Conservation (phyloP, 1,284 basidiomycete genomes). For the Coniferiporia sulphurascens region DNA sequence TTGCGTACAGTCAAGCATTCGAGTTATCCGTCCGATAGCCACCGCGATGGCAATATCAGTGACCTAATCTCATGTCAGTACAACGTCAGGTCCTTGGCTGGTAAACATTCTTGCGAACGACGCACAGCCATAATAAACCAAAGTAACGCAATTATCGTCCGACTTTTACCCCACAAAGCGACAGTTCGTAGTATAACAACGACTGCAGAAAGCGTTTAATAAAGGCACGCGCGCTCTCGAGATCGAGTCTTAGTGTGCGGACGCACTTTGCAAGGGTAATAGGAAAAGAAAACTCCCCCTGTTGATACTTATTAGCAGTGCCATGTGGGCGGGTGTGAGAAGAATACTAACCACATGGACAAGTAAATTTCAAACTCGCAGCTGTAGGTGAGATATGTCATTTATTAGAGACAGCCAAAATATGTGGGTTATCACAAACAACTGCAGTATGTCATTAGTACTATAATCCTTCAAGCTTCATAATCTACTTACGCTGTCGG, state of each 20-base stretch:
- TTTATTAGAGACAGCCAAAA: not conserved
- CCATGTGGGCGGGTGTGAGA: not conserved
- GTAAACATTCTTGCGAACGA: not conserved
- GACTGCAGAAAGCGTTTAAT: not conserved
- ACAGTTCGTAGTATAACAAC: slow-evolving; percentile 1
- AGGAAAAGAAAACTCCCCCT: slow-evolving; percentile 5
- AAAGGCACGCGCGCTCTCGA: no score
- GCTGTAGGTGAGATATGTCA: not conserved
- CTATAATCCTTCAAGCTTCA: not conserved
- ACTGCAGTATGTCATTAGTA: not conserved
- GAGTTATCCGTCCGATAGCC: no score
- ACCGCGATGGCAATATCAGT: no score
- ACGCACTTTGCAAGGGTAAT: slow-evolving; percentile 9
- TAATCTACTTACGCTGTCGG: no score
- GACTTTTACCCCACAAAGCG: slow-evolving; percentile 5
- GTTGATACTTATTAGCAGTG: not conserved
- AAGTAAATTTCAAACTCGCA: slow-evolving; percentile 9
- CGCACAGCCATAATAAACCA: not conserved
- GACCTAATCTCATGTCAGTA: no score
- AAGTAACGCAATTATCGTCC: not conserved
- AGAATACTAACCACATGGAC: not conserved
- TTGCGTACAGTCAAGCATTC: no score
- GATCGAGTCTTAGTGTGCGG: no score
- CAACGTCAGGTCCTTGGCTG: not conserved
- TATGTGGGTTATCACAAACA: not conserved